phyloP scores from a whole-genome alignment of 2,329 filamentous ascomycete species.

The Phoma herbarum region DNA sequence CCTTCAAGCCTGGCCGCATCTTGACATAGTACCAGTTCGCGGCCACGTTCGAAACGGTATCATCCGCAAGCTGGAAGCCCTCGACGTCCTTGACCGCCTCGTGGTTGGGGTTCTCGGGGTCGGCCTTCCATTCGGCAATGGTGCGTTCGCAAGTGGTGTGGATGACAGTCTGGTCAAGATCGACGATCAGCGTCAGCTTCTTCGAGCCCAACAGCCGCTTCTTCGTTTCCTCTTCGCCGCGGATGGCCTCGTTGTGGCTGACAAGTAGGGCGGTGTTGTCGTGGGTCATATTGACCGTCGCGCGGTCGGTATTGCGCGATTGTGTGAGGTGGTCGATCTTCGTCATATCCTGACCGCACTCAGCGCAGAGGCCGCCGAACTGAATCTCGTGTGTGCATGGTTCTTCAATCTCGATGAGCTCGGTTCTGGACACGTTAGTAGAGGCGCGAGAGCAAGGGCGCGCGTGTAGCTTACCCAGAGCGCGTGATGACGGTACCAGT shows the following conservation, averaged over 20 bases:
- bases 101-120: constrained; percentile 88
- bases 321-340: constrained; percentile 85
- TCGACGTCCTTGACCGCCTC: constrained; percentile 87
- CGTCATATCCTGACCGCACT: constrained; percentile 97
- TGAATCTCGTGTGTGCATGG: constrained; percentile 90
- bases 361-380: constrained; percentile 86
- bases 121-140: constrained; percentile 92
- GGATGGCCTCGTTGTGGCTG: constrained; percentile 80
- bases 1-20: constrained; percentile 83
- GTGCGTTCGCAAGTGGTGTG: constrained; percentile 98
- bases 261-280: constrained; percentile 88
- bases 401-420: constrained; percentile 82
- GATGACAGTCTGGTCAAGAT: constrained; percentile 98
- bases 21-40: constrained; percentile 93
- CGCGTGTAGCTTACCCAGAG: constrained; percentile 49
- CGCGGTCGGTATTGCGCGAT: constrained; percentile 79
- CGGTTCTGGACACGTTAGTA: constrained; percentile 53
- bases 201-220: constrained; percentile 78
- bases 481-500: constrained; percentile 68
- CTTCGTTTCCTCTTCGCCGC: constrained; percentile 86
- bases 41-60: constrained; percentile 56
- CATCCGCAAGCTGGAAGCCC: constrained; percentile 88
- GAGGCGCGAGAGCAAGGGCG: constrained; percentile 3
- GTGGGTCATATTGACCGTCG: constrained; percentile 94
- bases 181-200: constrained; percentile 93